Conservation (phyloP, 108 stramenopile species). For the Stephanodiscus triporus region DNA sequence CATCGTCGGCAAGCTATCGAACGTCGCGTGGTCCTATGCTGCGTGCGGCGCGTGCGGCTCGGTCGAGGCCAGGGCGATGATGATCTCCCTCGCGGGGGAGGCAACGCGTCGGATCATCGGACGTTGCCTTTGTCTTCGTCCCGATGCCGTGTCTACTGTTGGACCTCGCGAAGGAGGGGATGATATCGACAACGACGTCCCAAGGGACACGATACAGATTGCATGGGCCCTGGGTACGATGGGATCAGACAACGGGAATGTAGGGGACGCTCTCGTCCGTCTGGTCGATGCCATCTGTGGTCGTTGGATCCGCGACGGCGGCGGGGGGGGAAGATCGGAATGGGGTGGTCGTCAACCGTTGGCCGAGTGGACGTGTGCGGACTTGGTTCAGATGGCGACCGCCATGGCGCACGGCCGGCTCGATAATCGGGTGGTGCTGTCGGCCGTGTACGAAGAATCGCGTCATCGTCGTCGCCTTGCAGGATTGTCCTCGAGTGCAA, state of each 20-base stretch:
- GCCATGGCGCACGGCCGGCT: conserved; percentile 82
- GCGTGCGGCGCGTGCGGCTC: conserved; percentile 63
- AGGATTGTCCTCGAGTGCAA: conserved; percentile 46
- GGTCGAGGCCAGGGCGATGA: conserved; percentile 50
- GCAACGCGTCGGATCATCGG: conserved; percentile 41
- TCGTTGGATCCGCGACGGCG: too few relatives aligned
- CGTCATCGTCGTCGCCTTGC: conserved; percentile 10
- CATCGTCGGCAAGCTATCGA: conserved; percentile 79
- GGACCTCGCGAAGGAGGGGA: conserved; percentile 11
- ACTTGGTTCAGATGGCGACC: conserved; percentile 78
- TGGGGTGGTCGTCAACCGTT: too few relatives aligned
- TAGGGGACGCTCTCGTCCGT: too few relatives aligned
- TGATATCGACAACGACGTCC: conserved; percentile 34
- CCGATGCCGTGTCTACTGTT: too few relatives aligned
- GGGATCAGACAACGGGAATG: conserved; percentile 79
- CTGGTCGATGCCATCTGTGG: too few relatives aligned
- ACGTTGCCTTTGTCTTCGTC: too few relatives aligned
- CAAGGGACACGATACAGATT: conserved; percentile 72
- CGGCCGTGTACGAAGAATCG: conserved; percentile 66
- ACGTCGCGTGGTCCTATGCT: conserved; percentile 83
- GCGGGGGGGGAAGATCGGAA: too few relatives aligned
- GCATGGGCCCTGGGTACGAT: conserved; percentile 80
- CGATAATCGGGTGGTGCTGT: conserved; percentile 60
- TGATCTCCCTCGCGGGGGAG: conserved; percentile 62
- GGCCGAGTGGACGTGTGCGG: conserved; percentile 65